Conservation (phyloP, 2,329 filamentous ascomycete species). For the Alternaria sp. region DNA sequence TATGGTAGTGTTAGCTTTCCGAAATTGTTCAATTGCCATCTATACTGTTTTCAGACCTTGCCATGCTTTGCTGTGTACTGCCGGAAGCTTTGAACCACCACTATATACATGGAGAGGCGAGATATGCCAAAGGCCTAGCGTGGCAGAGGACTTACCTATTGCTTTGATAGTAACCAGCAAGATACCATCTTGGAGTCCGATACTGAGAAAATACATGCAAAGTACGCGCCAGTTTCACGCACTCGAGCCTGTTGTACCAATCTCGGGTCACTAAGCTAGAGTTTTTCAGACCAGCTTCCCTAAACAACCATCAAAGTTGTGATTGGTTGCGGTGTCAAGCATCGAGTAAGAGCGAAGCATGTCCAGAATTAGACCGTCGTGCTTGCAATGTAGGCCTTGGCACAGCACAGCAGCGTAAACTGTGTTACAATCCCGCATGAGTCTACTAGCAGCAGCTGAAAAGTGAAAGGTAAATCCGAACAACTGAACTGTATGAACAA, state of each 20-base stretch:
- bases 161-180: neutral
- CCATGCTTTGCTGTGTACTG: neutral
- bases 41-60: neutral
- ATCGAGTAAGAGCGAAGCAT: neutral
- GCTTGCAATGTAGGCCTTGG: neutral
- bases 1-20: neutral
- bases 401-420: slow-evolving; percentile 1
- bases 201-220: neutral
- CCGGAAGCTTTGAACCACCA: neutral
- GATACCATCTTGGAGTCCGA: neutral
- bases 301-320: neutral
- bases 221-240: neutral
- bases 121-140: neutral
- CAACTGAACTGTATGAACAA: slow-evolving; percentile 18
- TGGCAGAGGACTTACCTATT: neutral
- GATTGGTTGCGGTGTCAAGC: neutral
- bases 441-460: neutral
- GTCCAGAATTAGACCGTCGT: neutral
- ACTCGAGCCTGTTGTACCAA: neutral
- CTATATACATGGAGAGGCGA: neutral
- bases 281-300: neutral
- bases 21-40: neutral
- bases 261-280: neutral
- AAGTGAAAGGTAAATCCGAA: neutral
- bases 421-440: neutral